Base-by-base conservation (phyloP, 768 basidiomycete species). In the Hydnum rufescens region DNA sequence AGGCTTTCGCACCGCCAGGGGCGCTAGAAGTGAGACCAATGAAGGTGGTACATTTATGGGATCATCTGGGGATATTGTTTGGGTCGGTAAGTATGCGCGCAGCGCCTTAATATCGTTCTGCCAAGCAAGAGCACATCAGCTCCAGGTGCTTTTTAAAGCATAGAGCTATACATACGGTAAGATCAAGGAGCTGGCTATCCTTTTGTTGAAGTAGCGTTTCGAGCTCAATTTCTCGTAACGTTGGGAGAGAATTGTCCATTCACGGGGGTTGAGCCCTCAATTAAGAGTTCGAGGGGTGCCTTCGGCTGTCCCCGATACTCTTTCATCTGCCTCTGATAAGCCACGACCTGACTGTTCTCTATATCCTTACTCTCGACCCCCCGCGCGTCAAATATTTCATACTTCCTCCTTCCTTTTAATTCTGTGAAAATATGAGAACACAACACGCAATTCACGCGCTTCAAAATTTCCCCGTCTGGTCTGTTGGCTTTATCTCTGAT, bases 401-500 rank as follows among this genome's bases (percentile, higher is more conserved):
- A 22, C 36, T 22, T 22, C 36, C 36, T 22, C 36, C 36, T 19
- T 39, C 19, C 19, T 39, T 39, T 39, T 39, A 22, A 22, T 13
- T 39, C 13, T 22, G 1, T 13, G 36, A 13, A 39, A 13, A 39
- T 8, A 95, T 95, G 77, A 78, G 90, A 54, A 76, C 83, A 48
- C 71, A 74, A 56, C 92, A 96, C 64, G 77, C 76, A 2, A 63
- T 74, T 23, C 87, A 93, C 59, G 62, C 78, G n/a, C 71, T 92
- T 5, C 73, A 80, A 4, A 67, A 75, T 1, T 96, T 93, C 63
- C 93, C 93, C 0, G 80, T 95, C 49, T 95, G 89, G 62, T 85
- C 85, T 3, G 77, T 80, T 50, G 77, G 77, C 13, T 97, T 92
- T 67, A 61, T 84, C 5, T 72, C 79, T 0, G 71, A 79, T n/a